Evolutionary conservation across 371 early-diverging fungal species (phyloP), one percentile per base, ranked within the genome.

Genomic region (Apophysomyces ossiformis): DNA sequence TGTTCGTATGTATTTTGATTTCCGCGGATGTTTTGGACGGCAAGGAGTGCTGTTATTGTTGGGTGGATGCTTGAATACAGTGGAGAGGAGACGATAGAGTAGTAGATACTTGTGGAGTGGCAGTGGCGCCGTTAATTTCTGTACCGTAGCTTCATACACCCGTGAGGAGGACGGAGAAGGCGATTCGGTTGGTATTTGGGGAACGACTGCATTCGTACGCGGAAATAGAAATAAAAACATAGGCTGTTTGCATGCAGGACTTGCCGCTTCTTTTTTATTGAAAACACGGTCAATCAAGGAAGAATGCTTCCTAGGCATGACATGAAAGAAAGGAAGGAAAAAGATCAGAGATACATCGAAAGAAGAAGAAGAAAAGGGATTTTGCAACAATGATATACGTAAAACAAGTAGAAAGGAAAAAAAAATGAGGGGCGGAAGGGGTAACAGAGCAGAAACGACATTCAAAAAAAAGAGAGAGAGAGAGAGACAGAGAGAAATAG

Each of bases 121-220:
- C 21, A 50, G 54, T 50, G 54, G 54, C 54, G 54, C 16, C 54
- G 21, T 50, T 50, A 50, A 50, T 50, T 50, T 50, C 9, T 50
- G 16, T 16, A 50, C 21, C 54, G 54, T 50, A 32, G 54, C 54
- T 50, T 50, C 54, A 26, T 50, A 50, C 21, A 50, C 54, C 16
- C 54, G 54, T 21, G 54, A 7, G 21, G 54, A 50, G 21, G 54
- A 50, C 16, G 54, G 21, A 21, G 54, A 50, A 21, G 21, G 21
- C 21, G 54, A 9, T 16, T 50, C 54, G 21, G 16, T 26, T 7
- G 54, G 3, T 21, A 50, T 7, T 26, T 50, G 54, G 54, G 54
- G 54, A 50, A 26, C 54, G 2, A 50, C 54, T 50, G 54, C 54
- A 21, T 50, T 50, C 54, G 54, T 18, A 11, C 54, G 54, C 21